Conservation (phyloP, 2,329 filamentous ascomycete species). For the Periconia digitata region DNA sequence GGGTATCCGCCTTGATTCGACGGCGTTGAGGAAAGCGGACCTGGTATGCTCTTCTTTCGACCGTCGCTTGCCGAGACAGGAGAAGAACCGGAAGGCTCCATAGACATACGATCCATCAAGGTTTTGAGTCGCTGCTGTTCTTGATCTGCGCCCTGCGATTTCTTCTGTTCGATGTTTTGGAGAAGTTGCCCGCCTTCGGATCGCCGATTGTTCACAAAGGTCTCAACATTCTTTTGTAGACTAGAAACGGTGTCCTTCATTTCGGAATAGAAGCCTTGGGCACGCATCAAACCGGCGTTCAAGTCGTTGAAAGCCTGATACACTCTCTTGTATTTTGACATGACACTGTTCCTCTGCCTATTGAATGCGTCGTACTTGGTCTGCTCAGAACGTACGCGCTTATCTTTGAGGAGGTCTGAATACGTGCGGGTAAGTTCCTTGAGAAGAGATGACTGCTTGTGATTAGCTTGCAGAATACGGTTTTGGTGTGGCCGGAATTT, state of each 20-base stretch:
- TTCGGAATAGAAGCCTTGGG: slow-evolving; percentile 90
- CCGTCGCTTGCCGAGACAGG: slow-evolving; percentile 34
- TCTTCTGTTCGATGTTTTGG: slow-evolving; percentile 80
- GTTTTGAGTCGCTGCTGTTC: slow-evolving; percentile 84
- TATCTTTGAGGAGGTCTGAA: slow-evolving; percentile 86
- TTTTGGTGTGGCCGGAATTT: slow-evolving; percentile 95
- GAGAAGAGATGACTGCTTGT: slow-evolving; percentile 92
- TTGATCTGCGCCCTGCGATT: slow-evolving; percentile 71
- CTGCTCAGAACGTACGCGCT: slow-evolving; percentile 88
- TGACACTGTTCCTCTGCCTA: slow-evolving; percentile 75
- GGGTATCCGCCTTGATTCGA: slow-evolving; percentile 31
- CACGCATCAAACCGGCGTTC: slow-evolving; percentile 79
- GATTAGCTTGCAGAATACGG: slow-evolving; percentile 85
- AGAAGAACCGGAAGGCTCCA: slow-evolving; percentile 58
- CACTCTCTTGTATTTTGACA: slow-evolving; percentile 85
- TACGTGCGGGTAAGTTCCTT: slow-evolving; percentile 91
- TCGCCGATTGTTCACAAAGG: slow-evolving; percentile 91
- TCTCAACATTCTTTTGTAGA: slow-evolving; percentile 92
- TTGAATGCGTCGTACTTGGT: slow-evolving; percentile 91
- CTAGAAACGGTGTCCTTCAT: slow-evolving; percentile 95
- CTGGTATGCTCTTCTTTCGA: slow-evolving; percentile 42
- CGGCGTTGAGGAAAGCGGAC: slow-evolving; percentile 36
- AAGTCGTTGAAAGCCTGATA: slow-evolving; percentile 93
- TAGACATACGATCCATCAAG: slow-evolving; percentile 93
- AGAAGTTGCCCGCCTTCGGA: slow-evolving; percentile 90